These are phyloP conservation scores for Pistacia vera DNA, from an alignment of 345 rosid species.

Conservation along the genomic window DNA sequence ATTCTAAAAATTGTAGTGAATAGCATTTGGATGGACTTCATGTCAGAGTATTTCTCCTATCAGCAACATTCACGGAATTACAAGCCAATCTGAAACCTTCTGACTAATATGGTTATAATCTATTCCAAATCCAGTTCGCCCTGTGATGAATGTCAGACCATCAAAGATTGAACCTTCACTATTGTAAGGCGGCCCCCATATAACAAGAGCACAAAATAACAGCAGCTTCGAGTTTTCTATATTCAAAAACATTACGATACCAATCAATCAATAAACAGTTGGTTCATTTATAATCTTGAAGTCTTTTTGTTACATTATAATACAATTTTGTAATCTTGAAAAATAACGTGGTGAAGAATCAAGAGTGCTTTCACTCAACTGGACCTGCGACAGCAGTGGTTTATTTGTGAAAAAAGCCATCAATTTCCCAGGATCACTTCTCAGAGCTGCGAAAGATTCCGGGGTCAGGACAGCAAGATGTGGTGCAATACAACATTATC, in stretches of 20 bases:
- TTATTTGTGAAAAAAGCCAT: slow-evolving; percentile 62
- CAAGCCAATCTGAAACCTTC: not conserved
- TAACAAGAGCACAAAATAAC: not conserved
- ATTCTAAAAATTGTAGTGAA: not conserved
- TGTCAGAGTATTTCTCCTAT: not conserved
- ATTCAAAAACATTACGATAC: not conserved
- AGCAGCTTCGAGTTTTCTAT: not conserved
- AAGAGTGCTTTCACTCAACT: not conserved
- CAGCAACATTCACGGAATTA: not conserved
- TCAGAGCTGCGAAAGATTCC: slow-evolving; percentile 42
- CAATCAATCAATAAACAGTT: no score
- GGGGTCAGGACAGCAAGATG: slow-evolving; percentile 57
- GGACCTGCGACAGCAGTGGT: slow-evolving; percentile 45
- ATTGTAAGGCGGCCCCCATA: not conserved
- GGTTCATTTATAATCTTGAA: not conserved
- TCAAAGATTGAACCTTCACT: not conserved
- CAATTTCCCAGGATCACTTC: slow-evolving; percentile 52
- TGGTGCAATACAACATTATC: slow-evolving; percentile 80
- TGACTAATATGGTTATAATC: no score
- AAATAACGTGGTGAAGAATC: not conserved
- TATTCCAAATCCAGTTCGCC: not conserved
- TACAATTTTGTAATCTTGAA: not conserved
- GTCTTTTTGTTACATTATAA: not conserved
- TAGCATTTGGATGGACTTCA: not conserved
- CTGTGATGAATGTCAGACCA: not conserved